These are phyloP conservation scores for Cryptosporidium meleagridis DNA, from an alignment of 169 alveolate genomes.

Conservation along the genomic window DNA sequence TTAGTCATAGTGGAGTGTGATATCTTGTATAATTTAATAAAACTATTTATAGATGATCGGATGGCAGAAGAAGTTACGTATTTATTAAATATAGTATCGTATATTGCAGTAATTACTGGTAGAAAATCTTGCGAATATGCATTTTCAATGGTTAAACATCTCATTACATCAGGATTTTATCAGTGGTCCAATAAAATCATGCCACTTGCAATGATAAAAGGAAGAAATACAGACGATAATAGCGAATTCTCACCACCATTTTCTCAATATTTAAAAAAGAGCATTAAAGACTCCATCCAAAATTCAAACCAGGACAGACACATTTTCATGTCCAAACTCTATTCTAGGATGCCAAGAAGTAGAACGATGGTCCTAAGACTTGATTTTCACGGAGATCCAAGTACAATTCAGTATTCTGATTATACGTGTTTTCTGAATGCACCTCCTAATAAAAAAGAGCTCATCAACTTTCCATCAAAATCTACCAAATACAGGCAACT, in stretches of 20 bases:
- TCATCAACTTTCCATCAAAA: constrained; percentile 4
- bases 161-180: constrained; percentile 52
- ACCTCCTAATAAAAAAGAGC: constrained; percentile 2
- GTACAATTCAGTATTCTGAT: constrained; percentile 46
- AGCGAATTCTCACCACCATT: constrained; percentile 27
- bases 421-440: constrained; percentile 67
- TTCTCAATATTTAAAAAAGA: constrained; percentile 3
- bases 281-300: background rate
- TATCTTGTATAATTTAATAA: constrained; percentile 16
- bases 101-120: constrained; percentile 35
- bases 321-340: constrained; percentile 55
- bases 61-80: constrained; percentile 51
- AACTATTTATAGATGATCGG: constrained; percentile 60
- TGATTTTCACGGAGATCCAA: constrained; percentile 59
- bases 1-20: constrained; percentile 57
- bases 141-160: constrained; percentile 53
- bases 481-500: constrained; percentile 36
- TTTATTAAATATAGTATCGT: constrained; percentile 27
- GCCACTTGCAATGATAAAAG: constrained; percentile 33
- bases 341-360: constrained; percentile 68
- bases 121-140: constrained; percentile 37
- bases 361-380: constrained; percentile 54
- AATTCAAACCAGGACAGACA: constrained; percentile 21
- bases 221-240: background rate
- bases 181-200: constrained; percentile 52